Conservation (phyloP, 306 rosid genomes). For the Vigna mungo region DNA sequence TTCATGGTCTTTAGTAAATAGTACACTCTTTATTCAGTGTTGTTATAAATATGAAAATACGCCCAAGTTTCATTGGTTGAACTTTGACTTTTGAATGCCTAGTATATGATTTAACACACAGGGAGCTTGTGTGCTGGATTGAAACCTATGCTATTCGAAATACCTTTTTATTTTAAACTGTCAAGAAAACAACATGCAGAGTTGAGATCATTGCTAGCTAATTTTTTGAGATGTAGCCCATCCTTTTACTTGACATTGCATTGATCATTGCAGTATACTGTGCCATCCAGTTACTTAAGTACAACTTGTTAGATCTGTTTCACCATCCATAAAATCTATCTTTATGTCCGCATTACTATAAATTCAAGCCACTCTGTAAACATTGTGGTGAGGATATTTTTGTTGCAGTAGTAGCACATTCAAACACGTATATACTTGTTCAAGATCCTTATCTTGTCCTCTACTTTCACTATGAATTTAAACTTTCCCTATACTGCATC, state of each 20-base stretch:
- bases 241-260: slow-evolving; percentile 4
- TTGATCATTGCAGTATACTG: background rate
- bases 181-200: background rate
- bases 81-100: slow-evolving; percentile 12
- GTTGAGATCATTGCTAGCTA: background rate
- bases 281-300: background rate
- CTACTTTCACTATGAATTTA: slow-evolving; percentile 31
- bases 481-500: background rate
- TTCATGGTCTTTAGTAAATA: background rate
- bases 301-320: background rate
- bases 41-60: background rate
- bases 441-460: background rate
- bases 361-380: background rate
- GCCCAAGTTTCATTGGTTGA: background rate
- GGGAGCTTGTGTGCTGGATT: slow-evolving; percentile 16
- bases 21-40: background rate
- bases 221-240: background rate
- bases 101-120: background rate
- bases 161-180: slow-evolving; percentile 9
- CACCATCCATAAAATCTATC: slow-evolving; percentile 16
- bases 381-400: background rate
- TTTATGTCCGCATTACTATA: background rate
- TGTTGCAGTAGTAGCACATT: background rate
- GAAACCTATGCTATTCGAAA: slow-evolving; percentile 26
- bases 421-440: background rate